These are phyloP conservation scores for Saccharum officinarum DNA, from an alignment of 176 grass and related monocot genomes.

Conservation along the genomic window DNA sequence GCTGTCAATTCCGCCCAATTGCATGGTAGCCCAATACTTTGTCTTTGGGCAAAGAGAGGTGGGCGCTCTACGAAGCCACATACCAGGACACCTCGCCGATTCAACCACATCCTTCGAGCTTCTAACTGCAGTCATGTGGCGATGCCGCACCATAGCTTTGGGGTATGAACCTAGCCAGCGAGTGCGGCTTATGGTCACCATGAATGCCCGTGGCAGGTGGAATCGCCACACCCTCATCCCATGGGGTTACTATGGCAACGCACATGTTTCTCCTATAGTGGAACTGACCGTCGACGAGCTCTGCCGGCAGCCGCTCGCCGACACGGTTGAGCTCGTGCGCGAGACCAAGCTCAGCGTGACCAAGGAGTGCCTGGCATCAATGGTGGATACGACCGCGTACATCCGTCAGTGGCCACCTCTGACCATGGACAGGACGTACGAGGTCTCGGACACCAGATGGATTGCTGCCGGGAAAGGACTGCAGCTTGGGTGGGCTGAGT, in stretches of 20 bases:
- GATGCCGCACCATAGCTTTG: conserved; percentile 31
- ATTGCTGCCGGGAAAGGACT: not conserved
- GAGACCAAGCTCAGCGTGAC: conserved; percentile 29
- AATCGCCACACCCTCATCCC: conserved; percentile 24
- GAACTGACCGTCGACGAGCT: conserved; percentile 19
- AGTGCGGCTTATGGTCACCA: conserved; percentile 37
- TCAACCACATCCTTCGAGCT: conserved; percentile 27
- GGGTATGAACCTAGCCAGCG: not conserved
- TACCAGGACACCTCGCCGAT: not conserved
- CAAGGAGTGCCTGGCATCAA: not conserved
- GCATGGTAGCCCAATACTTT: conserved; percentile 31
- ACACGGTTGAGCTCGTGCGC: conserved; percentile 29
- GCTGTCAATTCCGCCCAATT: conserved; percentile 15
- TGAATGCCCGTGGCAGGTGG: conserved; percentile 47
- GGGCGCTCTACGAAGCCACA: not conserved
- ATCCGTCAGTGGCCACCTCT: conserved; percentile 18
- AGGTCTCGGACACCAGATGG: conserved; percentile 41
- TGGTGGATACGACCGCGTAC: conserved; percentile 15
- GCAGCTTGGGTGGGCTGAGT: conserved; percentile 33
- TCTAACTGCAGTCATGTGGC: conserved; percentile 33
- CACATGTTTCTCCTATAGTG: conserved; percentile 25
- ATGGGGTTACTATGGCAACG: conserved; percentile 37
- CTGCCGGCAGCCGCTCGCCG: not conserved
- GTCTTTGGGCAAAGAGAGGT: conserved; percentile 33
- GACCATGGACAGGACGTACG: conserved; percentile 29